Evolutionary conservation across 169 alveolate genomes (phyloP), one percentile per base, ranked within the genome.

Genomic region (Plasmodium billcollinsi): DNA sequence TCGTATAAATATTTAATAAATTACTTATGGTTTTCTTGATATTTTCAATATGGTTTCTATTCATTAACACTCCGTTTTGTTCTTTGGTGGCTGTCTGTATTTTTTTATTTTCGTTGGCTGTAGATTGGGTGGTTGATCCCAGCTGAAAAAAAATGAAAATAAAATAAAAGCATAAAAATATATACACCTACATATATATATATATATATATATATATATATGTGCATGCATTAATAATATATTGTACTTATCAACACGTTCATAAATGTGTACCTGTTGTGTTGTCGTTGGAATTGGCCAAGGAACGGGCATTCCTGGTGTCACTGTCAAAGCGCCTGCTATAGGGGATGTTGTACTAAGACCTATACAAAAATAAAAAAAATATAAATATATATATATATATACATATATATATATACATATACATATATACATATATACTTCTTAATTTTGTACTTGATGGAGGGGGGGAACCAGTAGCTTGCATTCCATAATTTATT

Each of bases 201-300:
- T 39, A 66, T 24, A 62, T 62, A 62, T 7, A 52, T 15, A 52
- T 52, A 52, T 52, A 61, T 21, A 66, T 66, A 47, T 69, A 47
- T 50, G 47, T 70, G 80, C n/a, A 78, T 63, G 29, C 76, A 86
- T 50, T 59, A 66, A 50, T 66, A 2, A 54, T 1, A 18, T 11
- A 18, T 15, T 39, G 8, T 39, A 39, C 47, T 39, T 39, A 39
- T 39, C 11, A 39, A 39, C 7, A 5, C 2, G 47, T 62, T 62
- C 18, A 5, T 6, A 20, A 62, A 14, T 59, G 0, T 20, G 74
- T 88, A 91, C 91, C 69, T 95, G 97, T 76, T 95, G 97, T 0
- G 97, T 95, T 11, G 97, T 96, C 20, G 97, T 95, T 50, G 97
- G 97, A n/a, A 94, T 74, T 33, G 97, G 97, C 97, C 97, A 95